A percentile compares a stretch with the other conserved stretches of the same genome.
Evolutionary conservation across 1,284 basidiomycete species (phyloP).

Genomic region (Jaminaea rosea): DNA sequence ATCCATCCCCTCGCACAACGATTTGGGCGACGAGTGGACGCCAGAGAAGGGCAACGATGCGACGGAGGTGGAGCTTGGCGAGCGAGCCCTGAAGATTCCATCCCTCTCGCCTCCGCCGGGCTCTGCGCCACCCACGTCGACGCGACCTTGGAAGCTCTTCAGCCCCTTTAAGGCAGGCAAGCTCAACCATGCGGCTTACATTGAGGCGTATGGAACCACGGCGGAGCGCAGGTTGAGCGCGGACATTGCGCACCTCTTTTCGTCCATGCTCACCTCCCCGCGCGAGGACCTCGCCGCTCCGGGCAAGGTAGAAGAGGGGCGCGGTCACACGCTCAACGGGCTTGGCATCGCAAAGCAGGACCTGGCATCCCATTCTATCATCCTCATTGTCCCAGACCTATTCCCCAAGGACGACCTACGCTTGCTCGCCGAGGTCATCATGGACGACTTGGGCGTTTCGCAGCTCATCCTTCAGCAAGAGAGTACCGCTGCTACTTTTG

Average conservation of each 20-base stretch:
- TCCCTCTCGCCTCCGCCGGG: slow-evolving; percentile 23
- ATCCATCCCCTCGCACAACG: slow-evolving; percentile 40
- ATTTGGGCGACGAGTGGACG: slow-evolving; percentile 40
- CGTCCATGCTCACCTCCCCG: slow-evolving; percentile 35
- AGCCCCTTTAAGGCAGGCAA: slow-evolving; percentile 35
- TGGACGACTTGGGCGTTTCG: slow-evolving; percentile 63
- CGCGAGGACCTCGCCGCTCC: slow-evolving; percentile 20
- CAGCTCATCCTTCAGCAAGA: slow-evolving; percentile 41
- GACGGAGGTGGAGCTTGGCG: slow-evolving; percentile 33
- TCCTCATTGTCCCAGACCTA: slow-evolving; percentile 86
- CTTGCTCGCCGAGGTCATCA: slow-evolving; percentile 65
- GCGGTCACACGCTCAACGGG: slow-evolving; percentile 13
- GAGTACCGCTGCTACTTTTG: slow-evolving; percentile 88
- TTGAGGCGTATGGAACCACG: slow-evolving; percentile 31
- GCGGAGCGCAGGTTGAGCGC: slow-evolving; percentile 31
- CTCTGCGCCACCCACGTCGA: too few relatives aligned
- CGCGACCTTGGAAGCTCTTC: slow-evolving; percentile 36
- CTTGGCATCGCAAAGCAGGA: slow-evolving; percentile 31
- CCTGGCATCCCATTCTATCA: slow-evolving; percentile 58
- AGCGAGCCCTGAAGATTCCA: slow-evolving; percentile 37
- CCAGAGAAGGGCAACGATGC: slow-evolving; percentile 15
- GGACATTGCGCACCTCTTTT: slow-evolving; percentile 33
- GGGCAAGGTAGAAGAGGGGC: slow-evolving; percentile 14
- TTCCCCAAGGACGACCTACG: slow-evolving; percentile 76
- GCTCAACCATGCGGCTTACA: slow-evolving; percentile 35